Evolutionary conservation across 495 filamentous ascomycete genomes (phyloP).

Genomic region (Talaromyces liani): DNA sequence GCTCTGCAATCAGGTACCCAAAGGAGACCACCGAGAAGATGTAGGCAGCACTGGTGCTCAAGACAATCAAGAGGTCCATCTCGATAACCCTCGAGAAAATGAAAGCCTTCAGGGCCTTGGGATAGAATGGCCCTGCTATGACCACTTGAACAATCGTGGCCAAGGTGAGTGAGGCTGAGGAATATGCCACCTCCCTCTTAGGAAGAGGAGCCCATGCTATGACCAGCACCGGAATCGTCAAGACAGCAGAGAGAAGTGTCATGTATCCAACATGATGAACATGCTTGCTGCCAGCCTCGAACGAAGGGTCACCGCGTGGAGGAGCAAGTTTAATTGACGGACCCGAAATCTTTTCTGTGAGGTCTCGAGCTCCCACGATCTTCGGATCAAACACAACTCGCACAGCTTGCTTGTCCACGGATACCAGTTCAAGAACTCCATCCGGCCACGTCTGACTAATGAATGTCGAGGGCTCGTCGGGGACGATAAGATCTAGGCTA

Average conservation of each 20-base stretch:
- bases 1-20: conserved; percentile 37
- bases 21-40: conserved; percentile 69
- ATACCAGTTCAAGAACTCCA: conserved; percentile 36
- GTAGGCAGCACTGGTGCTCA: conserved; percentile 72
- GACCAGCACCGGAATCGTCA: conserved; percentile 69
- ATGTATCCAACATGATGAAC: conserved; percentile 49
- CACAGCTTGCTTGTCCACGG: conserved; percentile 35
- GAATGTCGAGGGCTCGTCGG: conserved; percentile 17
- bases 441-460: conserved; percentile 27
- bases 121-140: conserved; percentile 62
- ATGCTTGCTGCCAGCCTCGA: conserved; percentile 51
- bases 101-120: conserved; percentile 54
- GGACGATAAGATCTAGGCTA: conserved; percentile 41
- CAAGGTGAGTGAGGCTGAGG: conserved; percentile 48
- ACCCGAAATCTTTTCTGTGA: conserved; percentile 36
- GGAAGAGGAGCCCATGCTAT: conserved; percentile 59
- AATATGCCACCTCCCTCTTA: conserved; percentile 37
- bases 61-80: conserved; percentile 69
- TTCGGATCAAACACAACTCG: conserved; percentile 48
- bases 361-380: conserved; percentile 49
- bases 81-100: conserved; percentile 59
- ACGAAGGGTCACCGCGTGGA: conserved; percentile 31
- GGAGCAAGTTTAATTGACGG: conserved; percentile 39
- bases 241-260: conserved; percentile 48
- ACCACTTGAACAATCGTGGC: conserved; percentile 62